A percentile compares a stretch with the other conserved stretches of the same genome.
Conservation (phyloP, 352 stramenopile species). For the Phytophthora foliorum region DNA sequence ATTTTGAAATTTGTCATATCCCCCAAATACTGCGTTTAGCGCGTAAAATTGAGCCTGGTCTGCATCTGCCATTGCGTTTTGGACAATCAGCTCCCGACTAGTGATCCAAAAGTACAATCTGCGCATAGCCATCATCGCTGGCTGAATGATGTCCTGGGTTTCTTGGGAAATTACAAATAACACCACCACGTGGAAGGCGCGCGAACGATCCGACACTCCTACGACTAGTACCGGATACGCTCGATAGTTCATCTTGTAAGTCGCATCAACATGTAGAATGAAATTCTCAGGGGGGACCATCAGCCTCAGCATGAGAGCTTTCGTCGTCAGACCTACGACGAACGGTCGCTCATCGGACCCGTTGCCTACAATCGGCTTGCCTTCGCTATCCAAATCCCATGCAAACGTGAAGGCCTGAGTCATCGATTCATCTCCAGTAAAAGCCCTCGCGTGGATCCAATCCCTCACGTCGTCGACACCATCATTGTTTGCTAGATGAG, state of each 20-base stretch:
- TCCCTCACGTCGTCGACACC: background rate
- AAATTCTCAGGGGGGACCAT: background rate
- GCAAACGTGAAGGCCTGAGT: background rate
- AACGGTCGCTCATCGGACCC: background rate
- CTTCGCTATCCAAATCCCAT: background rate
- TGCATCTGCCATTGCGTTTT: slow-evolving; percentile 26
- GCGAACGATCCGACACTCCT: slow-evolving; percentile 1
- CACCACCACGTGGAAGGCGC: background rate
- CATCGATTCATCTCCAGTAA: background rate
- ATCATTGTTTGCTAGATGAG: background rate
- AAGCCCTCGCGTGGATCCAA: background rate
- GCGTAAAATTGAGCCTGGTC: slow-evolving; percentile 5
- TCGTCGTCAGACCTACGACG: background rate
- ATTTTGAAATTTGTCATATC: background rate
- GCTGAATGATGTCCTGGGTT: slow-evolving; percentile 1
- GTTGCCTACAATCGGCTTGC: background rate
- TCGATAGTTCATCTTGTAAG: background rate
- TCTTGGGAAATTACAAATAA: slow-evolving; percentile 5
- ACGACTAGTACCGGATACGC: slow-evolving; percentile 1
- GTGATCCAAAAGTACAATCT: slow-evolving; percentile 3
- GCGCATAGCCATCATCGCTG: background rate
- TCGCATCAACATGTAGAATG: slow-evolving; percentile 1
- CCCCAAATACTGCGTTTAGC: background rate
- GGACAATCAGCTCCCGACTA: background rate
- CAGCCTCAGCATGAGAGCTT: background rate